Evolutionary conservation across 73 alveolate genomes (phyloP).

Genomic region (Paramecium caudatum): DNA sequence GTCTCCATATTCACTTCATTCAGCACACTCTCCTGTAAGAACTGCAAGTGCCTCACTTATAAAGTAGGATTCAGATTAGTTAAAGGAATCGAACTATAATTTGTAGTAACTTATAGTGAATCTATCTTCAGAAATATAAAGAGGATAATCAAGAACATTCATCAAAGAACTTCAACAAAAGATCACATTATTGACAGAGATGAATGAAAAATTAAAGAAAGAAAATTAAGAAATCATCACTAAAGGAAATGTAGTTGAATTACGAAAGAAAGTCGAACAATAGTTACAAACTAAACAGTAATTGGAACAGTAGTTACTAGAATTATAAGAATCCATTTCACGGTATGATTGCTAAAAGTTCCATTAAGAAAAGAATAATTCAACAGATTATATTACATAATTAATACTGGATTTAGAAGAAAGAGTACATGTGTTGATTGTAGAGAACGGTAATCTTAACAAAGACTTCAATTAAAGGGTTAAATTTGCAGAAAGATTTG

Average conservation of each 20-base stretch:
- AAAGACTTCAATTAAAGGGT: constrained; percentile 24
- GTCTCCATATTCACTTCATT: constrained; percentile 28
- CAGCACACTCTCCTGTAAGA: constrained; percentile 29
- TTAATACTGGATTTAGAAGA: constrained; percentile 18
- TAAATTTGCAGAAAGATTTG: neutral
- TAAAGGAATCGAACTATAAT: neutral
- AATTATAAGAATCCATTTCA: neutral
- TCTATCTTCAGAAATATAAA: neutral
- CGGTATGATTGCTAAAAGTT: neutral
- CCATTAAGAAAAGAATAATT: neutral
- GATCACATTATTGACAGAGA: neutral
- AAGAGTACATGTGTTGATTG: constrained; percentile 8
- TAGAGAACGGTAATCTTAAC: constrained; percentile 5
- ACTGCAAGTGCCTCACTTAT: neutral
- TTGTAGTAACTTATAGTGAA: neutral
- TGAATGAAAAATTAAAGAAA: constrained; percentile 8
- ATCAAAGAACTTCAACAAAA: constrained; percentile 12
- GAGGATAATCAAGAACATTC: constrained; percentile 2
- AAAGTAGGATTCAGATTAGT: neutral
- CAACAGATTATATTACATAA: constrained; percentile 15
- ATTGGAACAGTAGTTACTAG: neutral
- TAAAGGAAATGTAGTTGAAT: neutral
- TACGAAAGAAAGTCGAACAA: neutral
- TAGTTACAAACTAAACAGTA: neutral
- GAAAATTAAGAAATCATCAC: neutral